Percentiles rank a stretch among this genome's conserved stretches.
phyloP scores from a whole-genome alignment of 108 stramenopile species.

The Cyclotella atomus region DNA sequence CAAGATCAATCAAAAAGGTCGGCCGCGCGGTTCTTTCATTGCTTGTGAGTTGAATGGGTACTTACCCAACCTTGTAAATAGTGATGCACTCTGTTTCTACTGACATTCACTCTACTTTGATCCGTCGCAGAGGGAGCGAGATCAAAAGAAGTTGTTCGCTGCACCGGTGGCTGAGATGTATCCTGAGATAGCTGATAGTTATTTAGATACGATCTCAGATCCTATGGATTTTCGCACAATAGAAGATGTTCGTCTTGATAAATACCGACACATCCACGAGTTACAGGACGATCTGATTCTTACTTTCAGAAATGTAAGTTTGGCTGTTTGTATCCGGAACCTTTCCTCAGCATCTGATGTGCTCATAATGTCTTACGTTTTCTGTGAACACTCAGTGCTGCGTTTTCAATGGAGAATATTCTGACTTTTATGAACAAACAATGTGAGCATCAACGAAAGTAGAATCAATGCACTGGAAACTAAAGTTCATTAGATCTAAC shows the following conservation, averaged over 20 bases:
- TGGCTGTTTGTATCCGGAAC: slow-evolving; percentile 21
- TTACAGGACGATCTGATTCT: slow-evolving; percentile 75
- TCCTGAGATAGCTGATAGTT: slow-evolving; percentile 61
- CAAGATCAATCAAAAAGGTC: slow-evolving; percentile 13
- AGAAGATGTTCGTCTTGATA: slow-evolving; percentile 61
- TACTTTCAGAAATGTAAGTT: slow-evolving; percentile 46
- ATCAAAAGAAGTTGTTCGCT: slow-evolving; percentile 46
- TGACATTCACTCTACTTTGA: not conserved
- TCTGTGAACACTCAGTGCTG: slow-evolving; percentile 57
- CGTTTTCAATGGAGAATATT: slow-evolving; percentile 60
- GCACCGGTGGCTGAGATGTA: slow-evolving; percentile 67
- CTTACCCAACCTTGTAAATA: not conserved
- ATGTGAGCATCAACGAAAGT: slow-evolving; percentile 24
- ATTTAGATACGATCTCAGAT: slow-evolving; percentile 42
- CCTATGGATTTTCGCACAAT: slow-evolving; percentile 90
- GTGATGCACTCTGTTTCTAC: not conserved
- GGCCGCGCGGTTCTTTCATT: slow-evolving; percentile 24
- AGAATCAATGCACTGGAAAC: not conserved
- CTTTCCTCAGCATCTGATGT: not conserved
- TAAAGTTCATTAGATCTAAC: slow-evolving; percentile 12
- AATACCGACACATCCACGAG: slow-evolving; percentile 61
- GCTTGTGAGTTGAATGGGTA: slow-evolving; percentile 22
- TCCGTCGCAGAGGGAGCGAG: slow-evolving; percentile 32
- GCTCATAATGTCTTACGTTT: not conserved
- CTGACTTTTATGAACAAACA: slow-evolving; percentile 41